phyloP scores from a whole-genome alignment of 306 rosid species.

The Trifolium repens region DNA sequence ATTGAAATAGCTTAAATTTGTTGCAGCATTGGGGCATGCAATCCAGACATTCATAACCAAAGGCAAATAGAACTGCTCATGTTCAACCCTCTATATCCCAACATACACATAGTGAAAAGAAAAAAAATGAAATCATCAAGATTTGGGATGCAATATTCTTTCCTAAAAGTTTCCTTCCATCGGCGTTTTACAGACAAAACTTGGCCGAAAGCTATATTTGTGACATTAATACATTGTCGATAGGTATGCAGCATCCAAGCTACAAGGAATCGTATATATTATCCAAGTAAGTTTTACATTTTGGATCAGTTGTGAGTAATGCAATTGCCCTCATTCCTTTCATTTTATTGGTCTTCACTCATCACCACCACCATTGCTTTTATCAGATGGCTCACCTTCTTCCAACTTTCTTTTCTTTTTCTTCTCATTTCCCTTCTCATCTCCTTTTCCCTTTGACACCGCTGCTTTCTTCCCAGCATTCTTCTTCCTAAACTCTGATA shows the following conservation, averaged over 20 bases:
- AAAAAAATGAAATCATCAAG: not conserved
- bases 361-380: conserved; percentile 39
- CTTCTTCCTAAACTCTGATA: conserved; percentile 75
- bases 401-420: conserved; percentile 72
- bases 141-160: not conserved
- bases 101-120: too few species aligned
- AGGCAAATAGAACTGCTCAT: not conserved
- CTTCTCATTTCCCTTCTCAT: conserved; percentile 52
- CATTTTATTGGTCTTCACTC: conserved; percentile 34
- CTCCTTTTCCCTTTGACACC: conserved; percentile 58
- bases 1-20: not conserved
- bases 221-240: not conserved
- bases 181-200: conserved; percentile 15
- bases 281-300: conserved; percentile 19
- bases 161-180: not conserved
- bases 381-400: conserved; percentile 45
- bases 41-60: not conserved
- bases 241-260: conserved; percentile 10
- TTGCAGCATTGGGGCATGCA: not conserved
- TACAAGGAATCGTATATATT: conserved; percentile 21
- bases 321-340: conserved; percentile 27
- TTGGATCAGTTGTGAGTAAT: conserved; percentile 31
- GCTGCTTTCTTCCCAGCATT: conserved; percentile 71
- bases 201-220: conserved; percentile 38
- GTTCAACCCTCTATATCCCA: not conserved